Percentiles rank a stretch among this genome's conserved stretches.
Evolutionary conservation across 257 asterid species (phyloP).

Genomic region (Fraxinus cuspidata): DNA sequence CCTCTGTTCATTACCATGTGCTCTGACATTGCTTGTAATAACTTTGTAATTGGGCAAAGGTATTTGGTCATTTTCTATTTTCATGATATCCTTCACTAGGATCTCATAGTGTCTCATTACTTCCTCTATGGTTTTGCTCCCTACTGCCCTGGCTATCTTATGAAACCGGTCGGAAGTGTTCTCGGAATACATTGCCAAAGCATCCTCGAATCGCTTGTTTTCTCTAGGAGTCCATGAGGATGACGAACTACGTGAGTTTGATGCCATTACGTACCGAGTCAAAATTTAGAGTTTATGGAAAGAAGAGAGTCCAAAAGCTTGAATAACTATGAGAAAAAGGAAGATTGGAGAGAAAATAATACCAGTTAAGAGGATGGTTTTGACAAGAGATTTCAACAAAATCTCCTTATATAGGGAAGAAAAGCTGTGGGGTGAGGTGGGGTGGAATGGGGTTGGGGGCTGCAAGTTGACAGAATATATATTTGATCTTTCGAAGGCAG

Average conservation of each 20-base stretch:
- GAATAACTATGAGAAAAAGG: neutral
- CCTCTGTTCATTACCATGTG: neutral
- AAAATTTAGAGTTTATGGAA: neutral
- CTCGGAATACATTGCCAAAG: neutral
- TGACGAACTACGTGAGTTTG: neutral
- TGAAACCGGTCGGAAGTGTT: neutral
- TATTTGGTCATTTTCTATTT: neutral
- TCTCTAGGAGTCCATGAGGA: neutral
- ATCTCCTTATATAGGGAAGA: neutral
- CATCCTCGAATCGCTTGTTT: conserved; percentile 5
- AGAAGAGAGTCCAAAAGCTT: neutral
- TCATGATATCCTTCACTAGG: neutral
- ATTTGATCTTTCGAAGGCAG: neutral
- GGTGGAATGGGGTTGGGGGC: neutral
- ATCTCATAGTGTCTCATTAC: conserved; percentile 1
- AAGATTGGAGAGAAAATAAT: neutral
- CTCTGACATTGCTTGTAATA: neutral
- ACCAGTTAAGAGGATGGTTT: neutral
- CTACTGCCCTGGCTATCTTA: conserved; percentile 5
- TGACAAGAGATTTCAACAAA: neutral
- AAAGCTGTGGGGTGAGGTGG: neutral
- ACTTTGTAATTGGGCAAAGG: conserved; percentile 1
- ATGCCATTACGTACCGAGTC: neutral
- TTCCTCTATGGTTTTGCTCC: neutral
- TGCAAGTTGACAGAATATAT: neutral